Evolutionary conservation across 1,139 yeast species (phyloP).

Genomic region (Groenewaldozyma sp.): DNA sequence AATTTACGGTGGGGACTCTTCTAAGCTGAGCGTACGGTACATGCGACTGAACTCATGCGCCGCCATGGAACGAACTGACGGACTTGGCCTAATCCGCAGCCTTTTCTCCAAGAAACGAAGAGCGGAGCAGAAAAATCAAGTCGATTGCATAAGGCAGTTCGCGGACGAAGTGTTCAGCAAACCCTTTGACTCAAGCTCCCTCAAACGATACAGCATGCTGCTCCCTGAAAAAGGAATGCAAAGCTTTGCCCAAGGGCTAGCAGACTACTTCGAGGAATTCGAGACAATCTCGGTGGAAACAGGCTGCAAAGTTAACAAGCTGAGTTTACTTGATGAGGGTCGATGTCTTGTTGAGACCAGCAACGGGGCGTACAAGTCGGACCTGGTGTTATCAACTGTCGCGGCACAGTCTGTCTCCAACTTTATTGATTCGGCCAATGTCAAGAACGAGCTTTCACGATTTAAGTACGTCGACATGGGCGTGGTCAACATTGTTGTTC

Average conservation of each 20-base stretch:
- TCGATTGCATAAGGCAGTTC: not conserved
- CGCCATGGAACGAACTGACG: conserved; percentile 45
- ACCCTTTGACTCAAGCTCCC: conserved; percentile 11
- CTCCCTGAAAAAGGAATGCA: conserved; percentile 27
- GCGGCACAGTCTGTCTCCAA: conserved; percentile 20
- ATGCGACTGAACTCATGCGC: conserved; percentile 33
- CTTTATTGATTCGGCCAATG: conserved; percentile 10
- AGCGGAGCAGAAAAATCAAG: not conserved
- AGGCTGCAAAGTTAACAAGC: not conserved
- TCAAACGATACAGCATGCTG: conserved; percentile 20
- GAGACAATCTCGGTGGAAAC: not conserved
- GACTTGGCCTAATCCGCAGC: conserved; percentile 44
- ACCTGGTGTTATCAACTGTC: conserved; percentile 24
- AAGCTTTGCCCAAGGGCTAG: conserved; percentile 25
- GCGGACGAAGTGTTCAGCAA: conserved; percentile 16
- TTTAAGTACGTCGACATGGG: conserved; percentile 26
- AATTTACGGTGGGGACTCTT: conserved; percentile 79
- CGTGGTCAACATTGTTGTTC: conserved; percentile 29
- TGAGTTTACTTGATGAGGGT: conserved; percentile 12
- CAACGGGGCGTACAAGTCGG: conserved; percentile 13
- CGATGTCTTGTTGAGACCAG: conserved; percentile 12
- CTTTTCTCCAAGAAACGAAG: conserved; percentile 14
- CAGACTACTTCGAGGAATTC: conserved; percentile 30
- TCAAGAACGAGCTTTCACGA: conserved; percentile 13
- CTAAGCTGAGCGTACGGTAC: conserved; percentile 22